Evolutionary conservation across 768 basidiomycete genomes (phyloP).

Genomic region (Suillus subluteus): DNA sequence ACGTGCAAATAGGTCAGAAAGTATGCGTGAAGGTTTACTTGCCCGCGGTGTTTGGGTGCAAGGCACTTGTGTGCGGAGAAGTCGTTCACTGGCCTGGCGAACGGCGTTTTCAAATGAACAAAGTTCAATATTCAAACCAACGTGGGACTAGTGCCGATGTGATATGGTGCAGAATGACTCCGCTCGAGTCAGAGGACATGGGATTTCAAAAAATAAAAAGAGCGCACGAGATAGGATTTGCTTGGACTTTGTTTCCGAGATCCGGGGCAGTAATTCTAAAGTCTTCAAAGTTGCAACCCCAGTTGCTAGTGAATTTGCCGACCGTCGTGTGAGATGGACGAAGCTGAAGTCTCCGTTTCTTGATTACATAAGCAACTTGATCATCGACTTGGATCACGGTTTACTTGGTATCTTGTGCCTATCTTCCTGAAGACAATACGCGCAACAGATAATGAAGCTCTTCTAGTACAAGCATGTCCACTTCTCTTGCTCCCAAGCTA

Average conservation of each 20-base stretch:
- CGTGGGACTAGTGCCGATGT: neutral
- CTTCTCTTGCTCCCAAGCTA: neutral
- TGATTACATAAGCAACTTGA: conserved; percentile 5
- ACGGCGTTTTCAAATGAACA: neutral
- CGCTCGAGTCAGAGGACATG: neutral
- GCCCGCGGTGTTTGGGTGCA: conserved; percentile 6
- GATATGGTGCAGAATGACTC: neutral
- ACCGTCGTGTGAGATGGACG: neutral
- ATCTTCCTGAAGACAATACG: neutral
- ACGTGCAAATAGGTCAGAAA: neutral
- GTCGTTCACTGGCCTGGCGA: neutral
- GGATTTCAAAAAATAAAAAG: neutral
- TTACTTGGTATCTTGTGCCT: neutral
- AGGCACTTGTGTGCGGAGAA: neutral
- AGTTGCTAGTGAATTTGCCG: neutral
- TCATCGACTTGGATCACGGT: neutral
- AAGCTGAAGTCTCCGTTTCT: neutral
- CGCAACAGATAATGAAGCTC: neutral
- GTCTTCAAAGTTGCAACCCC: neutral
- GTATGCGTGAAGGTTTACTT: neutral
- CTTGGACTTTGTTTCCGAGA: neutral
- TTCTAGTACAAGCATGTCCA: neutral
- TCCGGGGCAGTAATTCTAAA: neutral
- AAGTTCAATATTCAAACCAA: conserved; percentile 1
- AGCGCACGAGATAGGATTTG: neutral